Percentiles rank a stretch among this genome's conserved stretches.
Conservation (phyloP, 2,329 filamentous ascomycete species). For the Neopestalotiopsis clavispora region DNA sequence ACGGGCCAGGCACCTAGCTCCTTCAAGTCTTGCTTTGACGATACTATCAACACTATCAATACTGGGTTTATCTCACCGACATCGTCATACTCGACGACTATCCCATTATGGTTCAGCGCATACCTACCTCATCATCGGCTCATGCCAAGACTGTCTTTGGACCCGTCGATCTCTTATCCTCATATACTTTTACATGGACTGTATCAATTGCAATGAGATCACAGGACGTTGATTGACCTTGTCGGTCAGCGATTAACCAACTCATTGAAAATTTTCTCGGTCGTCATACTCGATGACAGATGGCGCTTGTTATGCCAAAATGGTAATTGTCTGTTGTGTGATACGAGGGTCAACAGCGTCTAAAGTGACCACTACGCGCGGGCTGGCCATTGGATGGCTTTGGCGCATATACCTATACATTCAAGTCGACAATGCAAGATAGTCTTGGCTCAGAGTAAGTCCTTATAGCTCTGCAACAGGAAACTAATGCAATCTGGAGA, state of each 20-base stretch:
- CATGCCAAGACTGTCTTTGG: neutral
- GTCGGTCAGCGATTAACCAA: neutral
- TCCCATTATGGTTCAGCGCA: neutral
- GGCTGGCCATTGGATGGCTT: too few relatives aligned
- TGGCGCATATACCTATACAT: too few relatives aligned
- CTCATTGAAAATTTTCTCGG: neutral
- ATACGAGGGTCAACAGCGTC: too few relatives aligned
- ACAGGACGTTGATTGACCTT: neutral
- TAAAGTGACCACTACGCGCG: too few relatives aligned
- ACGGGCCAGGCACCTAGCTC: constrained; percentile 11
- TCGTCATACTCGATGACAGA: neutral
- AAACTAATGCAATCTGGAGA: too few relatives aligned
- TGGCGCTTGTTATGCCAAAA: neutral
- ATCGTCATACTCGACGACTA: neutral
- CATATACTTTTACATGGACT: neutral
- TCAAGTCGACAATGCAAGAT: too few relatives aligned
- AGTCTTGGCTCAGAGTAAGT: too few relatives aligned
- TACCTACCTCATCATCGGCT: neutral
- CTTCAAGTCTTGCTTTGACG: constrained; percentile 2
- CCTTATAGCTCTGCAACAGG: too few relatives aligned
- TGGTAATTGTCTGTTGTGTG: neutral
- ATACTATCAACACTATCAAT: neutral
- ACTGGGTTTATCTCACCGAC: neutral
- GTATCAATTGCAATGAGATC: neutral
- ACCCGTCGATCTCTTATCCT: neutral